Percentiles rank a stretch among this genome's conserved stretches.
Conservation (phyloP, 2,329 filamentous ascomycete species). For the Berkeleyomyces rouxiae region DNA sequence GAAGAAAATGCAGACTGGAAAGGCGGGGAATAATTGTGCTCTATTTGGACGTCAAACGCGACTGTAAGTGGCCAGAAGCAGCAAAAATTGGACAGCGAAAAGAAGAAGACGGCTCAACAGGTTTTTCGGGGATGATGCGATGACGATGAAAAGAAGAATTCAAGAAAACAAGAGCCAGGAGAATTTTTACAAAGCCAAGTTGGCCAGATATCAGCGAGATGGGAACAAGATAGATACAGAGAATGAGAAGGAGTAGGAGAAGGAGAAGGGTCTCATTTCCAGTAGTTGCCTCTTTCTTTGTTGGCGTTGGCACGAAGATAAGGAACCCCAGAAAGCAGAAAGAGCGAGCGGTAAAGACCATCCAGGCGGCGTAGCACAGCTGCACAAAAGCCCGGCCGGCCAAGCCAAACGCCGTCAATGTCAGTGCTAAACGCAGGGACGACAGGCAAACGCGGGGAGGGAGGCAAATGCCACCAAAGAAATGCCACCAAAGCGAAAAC, state of each 20-base stretch:
- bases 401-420: too few relatives aligned
- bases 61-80: conserved; percentile 1
- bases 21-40: neutral
- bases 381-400: neutral
- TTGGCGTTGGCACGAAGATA: neutral
- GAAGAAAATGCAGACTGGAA: neutral
- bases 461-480: too few relatives aligned
- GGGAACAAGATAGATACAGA: conserved; percentile 1
- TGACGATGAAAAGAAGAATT: neutral
- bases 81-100: neutral
- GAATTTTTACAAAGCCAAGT: neutral
- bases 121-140: neutral
- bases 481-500: too few relatives aligned
- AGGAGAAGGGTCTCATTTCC: neutral
- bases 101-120: neutral
- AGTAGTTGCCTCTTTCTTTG: neutral
- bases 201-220: conserved; percentile 2
- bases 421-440: too few relatives aligned
- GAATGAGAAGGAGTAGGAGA: neutral
- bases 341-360: neutral
- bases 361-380: neutral
- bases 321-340: neutral
- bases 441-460: too few relatives aligned
- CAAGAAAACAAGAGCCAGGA: neutral
- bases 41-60: neutral